These are phyloP conservation scores for Aureobasidium uvarum DNA, from an alignment of 2,329 filamentous ascomycete species.

Conservation along the genomic window DNA sequence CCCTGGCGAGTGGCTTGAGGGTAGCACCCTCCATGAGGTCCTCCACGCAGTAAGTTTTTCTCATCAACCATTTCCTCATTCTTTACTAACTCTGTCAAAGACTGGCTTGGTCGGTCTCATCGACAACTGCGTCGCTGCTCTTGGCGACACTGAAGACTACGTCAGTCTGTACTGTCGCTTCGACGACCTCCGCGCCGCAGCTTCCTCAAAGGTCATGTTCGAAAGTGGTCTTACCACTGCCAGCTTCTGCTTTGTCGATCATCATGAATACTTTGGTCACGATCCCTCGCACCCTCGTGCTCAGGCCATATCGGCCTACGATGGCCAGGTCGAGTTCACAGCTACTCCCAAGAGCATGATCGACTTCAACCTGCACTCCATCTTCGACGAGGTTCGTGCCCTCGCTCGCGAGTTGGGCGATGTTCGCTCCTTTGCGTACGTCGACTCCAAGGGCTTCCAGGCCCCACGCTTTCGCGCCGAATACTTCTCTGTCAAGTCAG, in stretches of 20 bases:
- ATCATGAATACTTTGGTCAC: conserved; percentile 18
- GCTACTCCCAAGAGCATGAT: conserved; percentile 26
- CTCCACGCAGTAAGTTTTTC: neutral
- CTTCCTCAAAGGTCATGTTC: conserved; percentile 27
- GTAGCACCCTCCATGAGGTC: neutral
- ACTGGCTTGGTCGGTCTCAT: neutral
- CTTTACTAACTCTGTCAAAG: conserved; percentile 1
- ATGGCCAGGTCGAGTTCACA: conserved; percentile 35
- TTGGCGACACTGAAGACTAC: neutral
- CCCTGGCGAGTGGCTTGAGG: conserved; percentile 3
- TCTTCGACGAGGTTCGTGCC: conserved; percentile 26
- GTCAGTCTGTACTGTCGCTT: conserved; percentile 37
- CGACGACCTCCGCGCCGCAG: conserved; percentile 42
- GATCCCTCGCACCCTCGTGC: neutral
- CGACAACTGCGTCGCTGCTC: neutral
- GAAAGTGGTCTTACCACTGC: conserved; percentile 26
- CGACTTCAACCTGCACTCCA: conserved; percentile 28
- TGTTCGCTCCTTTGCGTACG: conserved; percentile 31
- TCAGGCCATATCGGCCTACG: conserved; percentile 29
- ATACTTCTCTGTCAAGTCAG: conserved; percentile 32
- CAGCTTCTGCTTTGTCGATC: conserved; percentile 28
- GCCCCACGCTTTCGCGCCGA: conserved; percentile 35
- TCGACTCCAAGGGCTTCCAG: conserved; percentile 25
- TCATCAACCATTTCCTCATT: neutral
- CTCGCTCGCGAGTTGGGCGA: conserved; percentile 32